Evolutionary conservation across 2,329 filamentous ascomycete genomes (phyloP).

Genomic region (Escovopsis sp.): DNA sequence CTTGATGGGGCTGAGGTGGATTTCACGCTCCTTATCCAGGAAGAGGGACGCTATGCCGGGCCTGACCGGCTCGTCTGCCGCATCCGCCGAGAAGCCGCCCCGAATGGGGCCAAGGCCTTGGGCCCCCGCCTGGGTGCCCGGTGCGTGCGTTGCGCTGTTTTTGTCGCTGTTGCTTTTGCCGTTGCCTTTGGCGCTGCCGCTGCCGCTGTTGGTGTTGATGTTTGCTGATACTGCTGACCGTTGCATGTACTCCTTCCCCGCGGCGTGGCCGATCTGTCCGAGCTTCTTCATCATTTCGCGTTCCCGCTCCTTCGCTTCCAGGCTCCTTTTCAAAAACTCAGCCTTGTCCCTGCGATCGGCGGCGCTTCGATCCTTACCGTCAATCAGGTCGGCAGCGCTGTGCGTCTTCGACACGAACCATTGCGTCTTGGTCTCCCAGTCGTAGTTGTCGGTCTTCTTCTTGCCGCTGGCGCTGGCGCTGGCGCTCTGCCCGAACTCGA

Average conservation of each 20-base stretch:
- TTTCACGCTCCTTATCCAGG: conserved; percentile 23
- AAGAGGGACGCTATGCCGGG: conserved; percentile 28
- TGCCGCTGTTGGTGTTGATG: conserved; percentile 5
- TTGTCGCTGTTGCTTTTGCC: conserved; percentile 2
- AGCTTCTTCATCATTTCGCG: conserved; percentile 56
- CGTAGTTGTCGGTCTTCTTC: conserved; percentile 27
- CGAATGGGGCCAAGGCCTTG: too few relatives aligned
- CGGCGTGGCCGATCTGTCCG: conserved; percentile 46
- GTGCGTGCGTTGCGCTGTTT: background rate
- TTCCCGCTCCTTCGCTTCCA: conserved; percentile 57
- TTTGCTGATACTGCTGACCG: conserved; percentile 10
- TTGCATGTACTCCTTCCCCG: conserved; percentile 58
- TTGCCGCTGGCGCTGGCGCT: too few relatives aligned
- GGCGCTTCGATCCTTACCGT: conserved; percentile 44
- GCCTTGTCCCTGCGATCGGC: conserved; percentile 46
- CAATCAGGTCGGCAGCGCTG: conserved; percentile 47
- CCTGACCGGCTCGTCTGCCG: conserved; percentile 15
- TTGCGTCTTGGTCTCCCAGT: conserved; percentile 41
- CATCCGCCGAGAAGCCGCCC: conserved; percentile 4
- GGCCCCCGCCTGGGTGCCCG: too few relatives aligned
- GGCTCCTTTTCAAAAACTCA: conserved; percentile 49
- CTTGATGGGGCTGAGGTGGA: conserved; percentile 46
- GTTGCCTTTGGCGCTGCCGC: conserved; percentile 4
- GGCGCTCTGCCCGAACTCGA: conserved; percentile 1
- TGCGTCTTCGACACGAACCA: conserved; percentile 37